Base-by-base conservation (phyloP, 345 rosid species). In the Conringia planisiliqua region DNA sequence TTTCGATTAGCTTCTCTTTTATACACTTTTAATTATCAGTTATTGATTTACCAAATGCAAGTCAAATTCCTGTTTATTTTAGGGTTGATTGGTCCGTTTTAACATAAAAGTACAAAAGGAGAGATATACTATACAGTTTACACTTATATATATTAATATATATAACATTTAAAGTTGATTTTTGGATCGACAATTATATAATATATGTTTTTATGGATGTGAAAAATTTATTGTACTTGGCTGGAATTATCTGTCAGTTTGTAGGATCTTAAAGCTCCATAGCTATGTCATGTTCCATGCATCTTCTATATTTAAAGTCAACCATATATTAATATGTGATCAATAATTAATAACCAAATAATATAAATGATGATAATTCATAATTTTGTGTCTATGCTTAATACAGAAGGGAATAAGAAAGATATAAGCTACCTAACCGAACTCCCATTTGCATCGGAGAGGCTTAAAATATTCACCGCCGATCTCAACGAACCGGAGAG, bases 401-500 rank as follows among this genome's bases (percentile, higher is more conserved):
- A 48, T 39, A 66, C 80, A 90, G 89, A 79, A 60, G 73, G 74
- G 40, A 79, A 20, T 30, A 77, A 74, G 61, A 86, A 78, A 79
- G 92, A 89, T 47, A n/a, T 71, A 12, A 82, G 86, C 76, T 87
- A 82, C 85, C 77, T 83, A 48, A 89, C 84, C 40, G 83, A 57
- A 57, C 83, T 86, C 16, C 88, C 85, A 5, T 83, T 81, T 42
- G 97, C 97, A 68, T 56, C 83, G 1, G 72, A 81, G 62, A 79
- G 75, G 52, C 96, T 91, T 17, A 38, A 76, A 40, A 79, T 86
- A 58, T 86, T 79, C 77, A n/a, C 26, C 0, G 91, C 89, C 24
- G 90, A 87, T 72, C 83, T 87, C 16, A 40, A 32, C 26, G 70
- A 78, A 35, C 89, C 85, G 9, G 86, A 82, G 13, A 85, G 85